A percentile compares a stretch with the other conserved stretches of the same genome.
phyloP scores from a whole-genome alignment of 345 rosid species.

The Salix koriyanagi region DNA sequence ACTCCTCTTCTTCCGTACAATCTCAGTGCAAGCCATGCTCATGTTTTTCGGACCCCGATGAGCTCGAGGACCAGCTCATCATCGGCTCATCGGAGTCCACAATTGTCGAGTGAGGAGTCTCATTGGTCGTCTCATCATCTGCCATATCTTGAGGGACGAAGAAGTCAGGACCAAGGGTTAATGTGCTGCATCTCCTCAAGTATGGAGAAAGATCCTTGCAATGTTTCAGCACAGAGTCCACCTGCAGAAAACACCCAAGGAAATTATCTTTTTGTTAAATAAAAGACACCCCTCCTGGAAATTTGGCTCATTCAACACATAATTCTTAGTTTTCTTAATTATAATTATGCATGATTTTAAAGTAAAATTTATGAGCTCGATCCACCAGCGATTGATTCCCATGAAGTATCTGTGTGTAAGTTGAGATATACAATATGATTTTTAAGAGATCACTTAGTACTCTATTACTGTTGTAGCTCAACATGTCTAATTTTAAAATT shows the following conservation, averaged over 20 bases:
- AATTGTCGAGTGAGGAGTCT: constrained; percentile 63
- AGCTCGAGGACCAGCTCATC: constrained; percentile 67
- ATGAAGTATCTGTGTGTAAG: no score
- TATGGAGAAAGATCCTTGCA: constrained; percentile 61
- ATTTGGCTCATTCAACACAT: neutral
- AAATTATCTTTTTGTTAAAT: neutral
- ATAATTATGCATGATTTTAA: neutral
- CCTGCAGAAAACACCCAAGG: constrained; percentile 28
- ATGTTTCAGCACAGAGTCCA: constrained; percentile 85
- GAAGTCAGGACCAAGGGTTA: constrained; percentile 84
- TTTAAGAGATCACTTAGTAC: no score
- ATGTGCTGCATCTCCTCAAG: constrained; percentile 56
- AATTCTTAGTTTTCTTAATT: neutral
- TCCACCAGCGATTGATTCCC: no score
- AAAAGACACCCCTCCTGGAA: neutral
- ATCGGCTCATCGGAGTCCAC: constrained; percentile 71
- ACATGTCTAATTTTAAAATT: no score
- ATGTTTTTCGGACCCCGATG: constrained; percentile 50
- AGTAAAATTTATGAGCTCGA: no score
- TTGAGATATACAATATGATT: no score
- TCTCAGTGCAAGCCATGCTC: constrained; percentile 31
- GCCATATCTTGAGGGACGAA: constrained; percentile 75
- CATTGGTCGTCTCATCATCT: constrained; percentile 54
- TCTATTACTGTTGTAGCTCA: no score
- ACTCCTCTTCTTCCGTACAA: constrained; percentile 71